Base-by-base conservation (phyloP, 2,329 filamentous ascomycete genomes). In the Cladorrhinum sp. region DNA sequence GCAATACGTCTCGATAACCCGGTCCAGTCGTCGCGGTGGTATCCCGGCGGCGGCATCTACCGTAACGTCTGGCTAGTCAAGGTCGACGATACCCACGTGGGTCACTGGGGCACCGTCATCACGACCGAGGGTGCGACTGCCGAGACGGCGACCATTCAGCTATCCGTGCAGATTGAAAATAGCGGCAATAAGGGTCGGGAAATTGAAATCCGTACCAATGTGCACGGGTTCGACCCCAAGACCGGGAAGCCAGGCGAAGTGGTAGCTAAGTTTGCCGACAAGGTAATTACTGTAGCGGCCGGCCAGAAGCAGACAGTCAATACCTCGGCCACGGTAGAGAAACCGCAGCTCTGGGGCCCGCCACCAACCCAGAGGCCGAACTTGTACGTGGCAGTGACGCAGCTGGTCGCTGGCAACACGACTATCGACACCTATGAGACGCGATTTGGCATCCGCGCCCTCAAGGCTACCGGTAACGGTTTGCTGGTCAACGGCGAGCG, bases 61-160 rank as follows among this genome's bases (percentile, higher is more conserved):
- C 76, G 81, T 1, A 82, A 82, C 59, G 73, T 84, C 4, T 85
- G 81, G 81, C 74, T 84, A 13, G 76, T 78, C 32, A 82, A 79
- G 59, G 76, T 78, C 12, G 69, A 77, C 36, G 67, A 74, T 1
- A 71, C 74, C 0, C 81, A 82, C 60, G 76, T 85, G 2, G 76
- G 69, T 6, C 78, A 84, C 45, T 80, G 73, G 54, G 82, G 81
- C 3, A 83, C 80, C 0, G 78, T 74, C 51, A 72, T 84, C 57
- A 80, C 77, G 1, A 77, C 81, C 8, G 75, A 70, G 16, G 65
- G 71, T 2, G 76, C 85, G 0, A 80, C 81, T 2, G 62, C 70
- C 0, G 58, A 74, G 6, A 76, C 77, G 0, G 81, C 81, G 0
- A 77, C 73, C 0, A 63, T 83, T 23, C 70, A 79, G 12, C 50